These are phyloP conservation scores for Fusarium camptoceras DNA, from an alignment of 2,329 filamentous ascomycete species.

Conservation along the genomic window DNA sequence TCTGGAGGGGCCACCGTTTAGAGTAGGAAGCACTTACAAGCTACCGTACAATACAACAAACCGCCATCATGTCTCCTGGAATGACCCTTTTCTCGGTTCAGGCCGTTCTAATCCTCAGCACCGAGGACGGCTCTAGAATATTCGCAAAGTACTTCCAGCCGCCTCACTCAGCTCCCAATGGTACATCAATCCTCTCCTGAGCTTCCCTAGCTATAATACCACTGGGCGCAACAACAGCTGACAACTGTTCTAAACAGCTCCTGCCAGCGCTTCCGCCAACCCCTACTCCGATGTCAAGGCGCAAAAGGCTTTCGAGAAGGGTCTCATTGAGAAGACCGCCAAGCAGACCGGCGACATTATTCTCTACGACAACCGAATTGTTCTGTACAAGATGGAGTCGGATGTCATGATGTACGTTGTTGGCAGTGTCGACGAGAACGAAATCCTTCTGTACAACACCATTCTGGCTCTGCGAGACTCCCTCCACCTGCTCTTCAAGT, in stretches of 20 bases:
- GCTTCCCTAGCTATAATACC: conserved; percentile 29
- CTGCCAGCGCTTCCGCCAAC: conserved; percentile 68
- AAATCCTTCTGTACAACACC: conserved; percentile 95
- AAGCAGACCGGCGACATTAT: conserved; percentile 98
- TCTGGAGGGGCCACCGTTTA: conserved; percentile 48
- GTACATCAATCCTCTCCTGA: conserved; percentile 45
- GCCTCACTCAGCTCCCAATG: conserved; percentile 63
- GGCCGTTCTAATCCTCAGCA: conserved; percentile 81
- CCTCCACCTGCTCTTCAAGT: conserved; percentile 93
- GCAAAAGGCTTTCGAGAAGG: conserved; percentile 97
- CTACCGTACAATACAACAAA: conserved; percentile 33
- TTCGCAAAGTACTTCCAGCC: conserved; percentile 91
- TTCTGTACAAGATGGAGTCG: conserved; percentile 97
- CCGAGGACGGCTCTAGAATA: conserved; percentile 90
- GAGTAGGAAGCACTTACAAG: conserved; percentile 32
- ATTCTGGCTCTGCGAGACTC: conserved; percentile 91
- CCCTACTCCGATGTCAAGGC: conserved; percentile 91
- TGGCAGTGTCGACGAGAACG: conserved; percentile 92
- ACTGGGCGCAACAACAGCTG: conserved; percentile 45
- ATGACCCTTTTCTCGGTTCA: conserved; percentile 82
- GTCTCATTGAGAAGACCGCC: conserved; percentile 91
- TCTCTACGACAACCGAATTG: conserved; percentile 94
- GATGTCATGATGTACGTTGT: conserved; percentile 98
- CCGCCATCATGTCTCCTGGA: conserved; percentile 72
- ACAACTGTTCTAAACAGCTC: conserved; percentile 44